Base-by-base conservation (phyloP, 768 basidiomycete species). In the Chiua virens region DNA sequence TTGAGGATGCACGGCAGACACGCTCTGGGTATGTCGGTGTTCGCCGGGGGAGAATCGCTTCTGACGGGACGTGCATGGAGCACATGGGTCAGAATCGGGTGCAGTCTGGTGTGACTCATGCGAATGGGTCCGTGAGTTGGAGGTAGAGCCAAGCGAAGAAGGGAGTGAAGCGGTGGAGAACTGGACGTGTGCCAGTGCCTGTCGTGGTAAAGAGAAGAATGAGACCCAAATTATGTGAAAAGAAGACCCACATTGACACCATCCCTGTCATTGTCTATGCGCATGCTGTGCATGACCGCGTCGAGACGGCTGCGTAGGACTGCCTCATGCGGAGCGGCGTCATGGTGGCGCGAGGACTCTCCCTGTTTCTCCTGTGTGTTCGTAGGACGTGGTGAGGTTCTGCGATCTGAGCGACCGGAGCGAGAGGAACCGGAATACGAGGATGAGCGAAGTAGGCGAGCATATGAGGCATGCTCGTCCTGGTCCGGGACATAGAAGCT, bases 281-380 rank as follows among this genome's bases (percentile, higher is more conserved):
- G 45, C 58, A 61, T 62, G 53, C 66, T 63, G 50, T 67, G 64
- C n/a, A 84, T 61, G 41, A 81, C 80, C 2, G 76, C 65, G 67
- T 84, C 83, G 17, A 83, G 66, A 11, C 79, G 71, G 42, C 71
- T 76, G 8, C 78, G 73, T 22, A 83, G 71, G 21, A 79, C 82
- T 39, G 78, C 78, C 58, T 78, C 80, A 47, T 79, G 82, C 1
- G 79, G 81, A 15, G 75, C 58, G 46, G 75, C 52, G 21, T 68
- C 68, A 34, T 62, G 59, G 49, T 61, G 54, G 53, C 56, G 60
- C 5, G 47, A 59, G 11, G 55, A 45, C 8, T 63, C 56, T 47
- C 60, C 51, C 42, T 54, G 54, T 35, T 63, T 54, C 43, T 68
- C 67, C 27, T 50, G 54, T 3, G 42, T 25, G 14, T 48, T 38